Evolutionary conservation across 1,284 basidiomycete species (phyloP).

Genomic region (Microbotryum violaceum): DNA sequence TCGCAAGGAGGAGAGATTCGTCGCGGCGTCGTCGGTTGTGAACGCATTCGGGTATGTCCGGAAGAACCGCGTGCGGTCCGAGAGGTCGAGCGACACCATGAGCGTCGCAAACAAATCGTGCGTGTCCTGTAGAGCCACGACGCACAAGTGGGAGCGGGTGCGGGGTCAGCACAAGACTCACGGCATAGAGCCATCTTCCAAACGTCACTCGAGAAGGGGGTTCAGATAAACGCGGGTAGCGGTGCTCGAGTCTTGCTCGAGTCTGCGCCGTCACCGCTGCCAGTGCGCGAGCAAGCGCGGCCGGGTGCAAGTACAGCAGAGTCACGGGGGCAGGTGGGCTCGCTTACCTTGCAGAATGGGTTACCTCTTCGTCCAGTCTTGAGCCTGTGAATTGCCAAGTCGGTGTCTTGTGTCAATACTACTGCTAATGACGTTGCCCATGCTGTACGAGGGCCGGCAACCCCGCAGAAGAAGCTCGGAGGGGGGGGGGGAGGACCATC

Average conservation of each 20-base stretch:
- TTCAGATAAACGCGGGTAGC: too few relatives aligned
- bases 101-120: conserved; percentile 96
- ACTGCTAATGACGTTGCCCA: neutral
- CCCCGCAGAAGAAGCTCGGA: neutral
- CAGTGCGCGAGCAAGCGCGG: too few relatives aligned
- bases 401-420: neutral
- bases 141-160: neutral
- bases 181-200: too few relatives aligned
- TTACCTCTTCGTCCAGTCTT: conserved; percentile 39
- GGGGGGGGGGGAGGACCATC: neutral
- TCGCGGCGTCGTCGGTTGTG: conserved; percentile 90
- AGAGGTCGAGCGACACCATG: conserved; percentile 83
- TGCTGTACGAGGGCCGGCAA: neutral
- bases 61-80: conserved; percentile 90
- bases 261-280: too few relatives aligned
- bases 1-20: conserved; percentile 89
- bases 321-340: neutral
- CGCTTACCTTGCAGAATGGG: conserved; percentile 38
- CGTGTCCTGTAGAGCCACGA: conserved; percentile 62
- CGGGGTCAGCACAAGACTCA: neutral
- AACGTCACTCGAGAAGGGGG: too few relatives aligned
- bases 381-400: conserved; percentile 21
- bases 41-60: conserved; percentile 90
- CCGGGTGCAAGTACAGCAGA: neutral
- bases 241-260: too few relatives aligned